phyloP scores from a whole-genome alignment of 257 asterid species.

The Verbena officinalis region DNA sequence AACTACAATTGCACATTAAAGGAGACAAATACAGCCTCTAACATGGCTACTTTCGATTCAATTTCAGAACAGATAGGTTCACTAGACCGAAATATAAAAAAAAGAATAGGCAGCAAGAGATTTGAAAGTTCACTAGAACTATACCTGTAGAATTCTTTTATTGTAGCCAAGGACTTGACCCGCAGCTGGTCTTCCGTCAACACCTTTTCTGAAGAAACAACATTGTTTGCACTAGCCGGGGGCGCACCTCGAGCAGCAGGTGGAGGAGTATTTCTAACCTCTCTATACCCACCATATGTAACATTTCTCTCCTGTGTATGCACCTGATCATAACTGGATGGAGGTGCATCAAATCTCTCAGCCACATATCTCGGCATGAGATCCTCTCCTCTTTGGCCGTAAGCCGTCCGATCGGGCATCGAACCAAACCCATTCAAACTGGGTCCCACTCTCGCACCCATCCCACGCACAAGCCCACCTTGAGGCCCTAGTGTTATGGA shows the following conservation, averaged over 20 bases:
- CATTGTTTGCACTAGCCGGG: conserved; percentile 37
- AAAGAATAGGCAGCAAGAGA: neutral
- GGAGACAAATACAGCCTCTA: neutral
- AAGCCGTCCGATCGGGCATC: conserved; percentile 53
- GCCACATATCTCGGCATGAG: conserved; percentile 48
- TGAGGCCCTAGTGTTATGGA: conserved; percentile 92
- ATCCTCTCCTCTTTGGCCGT: conserved; percentile 80
- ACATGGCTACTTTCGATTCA: neutral
- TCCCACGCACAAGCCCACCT: conserved; percentile 89
- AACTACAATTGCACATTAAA: neutral
- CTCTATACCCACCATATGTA: conserved; percentile 41
- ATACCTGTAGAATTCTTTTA: conserved; percentile 94
- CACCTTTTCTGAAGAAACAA: conserved; percentile 48
- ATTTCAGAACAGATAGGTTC: neutral
- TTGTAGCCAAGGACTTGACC: conserved; percentile 72
- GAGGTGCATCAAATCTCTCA: conserved; percentile 54
- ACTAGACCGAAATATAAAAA: neutral
- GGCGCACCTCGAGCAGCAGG: conserved; percentile 49
- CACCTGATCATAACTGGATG: conserved; percentile 44
- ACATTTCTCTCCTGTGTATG: conserved; percentile 40
- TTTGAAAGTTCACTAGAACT: neutral
- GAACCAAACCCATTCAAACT: conserved; percentile 60
- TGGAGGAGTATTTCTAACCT: conserved; percentile 36
- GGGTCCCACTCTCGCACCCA: conserved; percentile 63
- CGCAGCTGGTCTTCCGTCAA: conserved; percentile 65